Evolutionary conservation across 148 eudicot genomes (phyloP), one percentile per base, ranked within the genome.

Genomic region (Nyssa sinensis): DNA sequence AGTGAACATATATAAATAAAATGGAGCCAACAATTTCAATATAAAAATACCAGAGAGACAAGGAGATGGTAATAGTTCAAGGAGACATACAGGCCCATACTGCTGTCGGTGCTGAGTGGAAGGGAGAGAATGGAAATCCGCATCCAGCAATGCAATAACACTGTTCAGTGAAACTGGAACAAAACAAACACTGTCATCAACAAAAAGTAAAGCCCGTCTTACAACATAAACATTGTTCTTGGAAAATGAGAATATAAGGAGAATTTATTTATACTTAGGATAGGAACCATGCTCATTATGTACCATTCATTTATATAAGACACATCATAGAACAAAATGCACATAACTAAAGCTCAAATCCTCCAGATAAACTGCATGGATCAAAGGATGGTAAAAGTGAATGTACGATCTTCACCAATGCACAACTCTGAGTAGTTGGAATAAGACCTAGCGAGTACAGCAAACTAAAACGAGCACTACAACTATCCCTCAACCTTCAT

Each of bases 121-220:
- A 61, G 98, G 96, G 74, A 95, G 93, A 35, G 98, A 95, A 74
- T 95, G 98, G 84, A 95, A 95, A 85, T 95, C 98, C 23, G 97
- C 89, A 88, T 95, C 98, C 89, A 95, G 74, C 62, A 95, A 96
- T 37, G 98, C 98, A 82, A 95, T 95, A 33, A 95, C 96, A 73
- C 97, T 92, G 88, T 95, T 95, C 79, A 95, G 75, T 24, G 98
- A 92, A 80, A 95, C 98, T 95, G 94, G 29, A 75, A 81, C 28
- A 55, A n/a, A 17, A 63, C 63, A 77, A 63, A 31, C n/a, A n/a
- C 28, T 16, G 53, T 31, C 21, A 47, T 31, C 13, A 75, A 33
- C 24, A 35, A 4, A 27, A 57, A 1, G 4, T 32, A 4, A 39
- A 41, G 37, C 17, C 51, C 32, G 27, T 27, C 37, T 63, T 74